Conservation (phyloP, 345 rosid species). For the Lepidium africanum region DNA sequence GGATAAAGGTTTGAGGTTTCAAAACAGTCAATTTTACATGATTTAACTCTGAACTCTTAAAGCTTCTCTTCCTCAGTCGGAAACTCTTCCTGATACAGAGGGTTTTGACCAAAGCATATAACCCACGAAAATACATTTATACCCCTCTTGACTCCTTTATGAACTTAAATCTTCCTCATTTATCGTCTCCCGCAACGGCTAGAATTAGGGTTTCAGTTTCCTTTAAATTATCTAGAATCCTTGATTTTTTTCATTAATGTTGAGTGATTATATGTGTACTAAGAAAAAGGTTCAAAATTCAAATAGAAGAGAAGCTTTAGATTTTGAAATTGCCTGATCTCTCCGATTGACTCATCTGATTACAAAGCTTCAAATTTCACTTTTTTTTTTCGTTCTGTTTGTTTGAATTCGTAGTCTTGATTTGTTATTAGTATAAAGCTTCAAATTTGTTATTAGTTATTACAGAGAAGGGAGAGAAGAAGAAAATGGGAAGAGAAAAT, state of each 20-base stretch:
- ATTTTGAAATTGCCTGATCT: background rate
- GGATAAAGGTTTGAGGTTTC: too few species aligned
- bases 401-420: background rate
- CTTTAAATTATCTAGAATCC: background rate
- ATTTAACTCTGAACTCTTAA: too few species aligned
- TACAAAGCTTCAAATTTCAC: background rate
- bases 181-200: background rate
- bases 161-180: background rate
- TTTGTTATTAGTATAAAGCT: too few species aligned
- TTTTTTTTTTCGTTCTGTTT: background rate
- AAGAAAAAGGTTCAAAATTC: too few species aligned
- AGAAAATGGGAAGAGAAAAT: conserved; percentile 19
- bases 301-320: background rate
- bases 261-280: background rate
- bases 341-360: background rate
- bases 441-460: background rate
- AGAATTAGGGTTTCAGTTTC: background rate
- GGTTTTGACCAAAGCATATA: background rate
- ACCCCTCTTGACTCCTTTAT: background rate
- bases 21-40: too few species aligned
- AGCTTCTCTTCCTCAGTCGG: background rate
- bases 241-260: background rate
- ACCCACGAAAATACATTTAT: background rate
- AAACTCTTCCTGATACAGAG: background rate
- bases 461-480: conserved; percentile 14